phyloP scores from a whole-genome alignment of 2,329 filamentous ascomycete species.

The Lachnellula arida region DNA sequence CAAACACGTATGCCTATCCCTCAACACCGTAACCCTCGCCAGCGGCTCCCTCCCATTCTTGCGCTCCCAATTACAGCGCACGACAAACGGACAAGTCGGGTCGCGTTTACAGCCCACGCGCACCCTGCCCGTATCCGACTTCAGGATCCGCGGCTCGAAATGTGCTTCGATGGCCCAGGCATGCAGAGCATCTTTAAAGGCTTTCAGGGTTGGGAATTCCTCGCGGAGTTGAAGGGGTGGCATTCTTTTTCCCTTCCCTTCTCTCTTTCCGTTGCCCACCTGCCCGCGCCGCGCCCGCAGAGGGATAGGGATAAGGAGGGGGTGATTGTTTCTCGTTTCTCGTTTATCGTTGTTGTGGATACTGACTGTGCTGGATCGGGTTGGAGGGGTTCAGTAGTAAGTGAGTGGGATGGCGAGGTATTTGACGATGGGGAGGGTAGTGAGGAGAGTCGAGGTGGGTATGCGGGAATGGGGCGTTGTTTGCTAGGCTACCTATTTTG shows the following conservation, averaged over 20 bases:
- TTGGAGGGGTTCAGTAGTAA: not conserved
- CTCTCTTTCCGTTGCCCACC: not conserved
- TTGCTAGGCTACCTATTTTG: slow-evolving; percentile 11
- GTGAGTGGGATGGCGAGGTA: not conserved
- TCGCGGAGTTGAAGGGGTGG: slow-evolving; percentile 30
- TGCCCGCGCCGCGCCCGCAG: not conserved
- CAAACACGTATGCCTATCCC: slow-evolving; percentile 30
- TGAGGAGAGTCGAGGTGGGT: not conserved
- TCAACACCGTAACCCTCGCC: slow-evolving; percentile 29
- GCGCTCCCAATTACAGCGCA: slow-evolving; percentile 33
- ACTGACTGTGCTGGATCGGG: not conserved
- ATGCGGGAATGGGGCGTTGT: slow-evolving; percentile 3
- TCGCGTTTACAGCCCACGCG: slow-evolving; percentile 32
- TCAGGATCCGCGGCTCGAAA: slow-evolving; percentile 32
- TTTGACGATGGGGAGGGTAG: not conserved
- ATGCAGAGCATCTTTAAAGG: slow-evolving; percentile 33
- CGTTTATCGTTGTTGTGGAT: not conserved
- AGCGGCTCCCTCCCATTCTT: slow-evolving; percentile 28
- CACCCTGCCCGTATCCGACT: slow-evolving; percentile 31
- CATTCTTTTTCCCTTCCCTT: slow-evolving; percentile 18
- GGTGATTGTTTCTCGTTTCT: not conserved
- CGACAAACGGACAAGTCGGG: slow-evolving; percentile 30
- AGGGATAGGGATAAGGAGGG: not conserved
- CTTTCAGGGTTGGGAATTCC: slow-evolving; percentile 31
- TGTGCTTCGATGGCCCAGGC: slow-evolving; percentile 33